Evolutionary conservation across 495 filamentous ascomycete species (phyloP).

Genomic region (Trichoderma asperelloides): DNA sequence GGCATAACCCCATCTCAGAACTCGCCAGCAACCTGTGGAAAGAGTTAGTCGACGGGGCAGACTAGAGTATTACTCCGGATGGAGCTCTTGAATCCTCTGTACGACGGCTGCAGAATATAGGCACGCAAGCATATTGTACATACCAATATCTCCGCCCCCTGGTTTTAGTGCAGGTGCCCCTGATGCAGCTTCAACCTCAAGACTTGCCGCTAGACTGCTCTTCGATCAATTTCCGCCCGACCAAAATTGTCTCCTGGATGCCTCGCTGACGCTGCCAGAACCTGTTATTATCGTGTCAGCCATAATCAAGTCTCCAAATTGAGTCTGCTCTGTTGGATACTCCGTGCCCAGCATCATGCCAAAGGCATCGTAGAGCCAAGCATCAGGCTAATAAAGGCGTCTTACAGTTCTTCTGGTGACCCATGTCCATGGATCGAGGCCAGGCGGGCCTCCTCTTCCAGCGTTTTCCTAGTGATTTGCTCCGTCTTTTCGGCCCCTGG

Average conservation of each 20-base stretch:
- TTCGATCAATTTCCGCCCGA: conserved; percentile 34
- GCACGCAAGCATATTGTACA: neutral
- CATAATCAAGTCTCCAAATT: conserved; percentile 4
- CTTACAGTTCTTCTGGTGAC: conserved; percentile 47
- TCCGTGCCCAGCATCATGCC: neutral
- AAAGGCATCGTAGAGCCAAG: neutral
- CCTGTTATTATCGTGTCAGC: conserved; percentile 9
- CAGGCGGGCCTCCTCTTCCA: conserved; percentile 61
- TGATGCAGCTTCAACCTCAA: conserved; percentile 1
- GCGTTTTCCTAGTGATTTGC: conserved; percentile 35
- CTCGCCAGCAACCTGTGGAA: neutral
- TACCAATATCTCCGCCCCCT: neutral
- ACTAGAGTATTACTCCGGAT: neutral
- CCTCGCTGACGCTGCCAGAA: conserved; percentile 65
- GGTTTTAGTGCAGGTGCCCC: neutral
- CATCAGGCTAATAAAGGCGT: conserved; percentile 2
- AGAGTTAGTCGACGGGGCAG: neutral
- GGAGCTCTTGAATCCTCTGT: neutral
- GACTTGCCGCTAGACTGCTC: conserved; percentile 7
- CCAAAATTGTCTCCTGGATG: conserved; percentile 49
- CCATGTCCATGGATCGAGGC: conserved; percentile 37
- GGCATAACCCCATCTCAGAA: neutral
- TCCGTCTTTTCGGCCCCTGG: conserved; percentile 32
- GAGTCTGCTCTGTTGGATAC: neutral
- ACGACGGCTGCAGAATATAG: neutral